Conservation (phyloP, 2,329 filamentous ascomycete species). For the Ceratocystis alfenasii region DNA sequence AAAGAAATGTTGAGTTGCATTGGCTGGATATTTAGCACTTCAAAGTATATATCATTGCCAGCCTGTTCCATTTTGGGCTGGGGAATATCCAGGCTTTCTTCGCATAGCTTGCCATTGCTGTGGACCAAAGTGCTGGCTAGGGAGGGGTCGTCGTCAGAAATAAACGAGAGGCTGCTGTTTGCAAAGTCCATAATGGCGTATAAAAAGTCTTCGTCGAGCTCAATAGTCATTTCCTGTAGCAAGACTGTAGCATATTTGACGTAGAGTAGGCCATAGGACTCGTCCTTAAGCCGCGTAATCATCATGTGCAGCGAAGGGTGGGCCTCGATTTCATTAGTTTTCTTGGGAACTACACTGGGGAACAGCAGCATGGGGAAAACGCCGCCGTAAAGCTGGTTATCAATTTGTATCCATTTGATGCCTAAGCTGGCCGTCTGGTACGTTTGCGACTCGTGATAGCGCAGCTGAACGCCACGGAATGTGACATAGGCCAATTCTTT, state of each 20-base stretch:
- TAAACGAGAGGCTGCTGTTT: conserved; percentile 68
- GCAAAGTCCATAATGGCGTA: conserved; percentile 91
- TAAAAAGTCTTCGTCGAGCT: conserved; percentile 96
- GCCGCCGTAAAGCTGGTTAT: conserved; percentile 95
- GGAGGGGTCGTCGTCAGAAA: conserved; percentile 4
- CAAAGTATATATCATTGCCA: conserved; percentile 94
- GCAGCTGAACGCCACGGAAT: conserved; percentile 77
- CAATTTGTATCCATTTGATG: conserved; percentile 97
- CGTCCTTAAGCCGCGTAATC: conserved; percentile 90
- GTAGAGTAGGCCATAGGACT: conserved; percentile 94
- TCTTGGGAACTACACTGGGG: conserved; percentile 94
- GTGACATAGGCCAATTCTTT: conserved; percentile 90
- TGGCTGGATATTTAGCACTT: conserved; percentile 89
- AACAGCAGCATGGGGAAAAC: conserved; percentile 97
- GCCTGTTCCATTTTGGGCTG: conserved; percentile 75
- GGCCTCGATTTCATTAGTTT: conserved; percentile 87
- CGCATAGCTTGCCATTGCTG: conserved; percentile 67
- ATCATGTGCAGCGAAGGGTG: conserved; percentile 90
- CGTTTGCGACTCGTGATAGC: conserved; percentile 82
- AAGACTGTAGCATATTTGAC: conserved; percentile 95
- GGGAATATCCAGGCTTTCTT: conserved; percentile 80
- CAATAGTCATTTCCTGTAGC: conserved; percentile 94
- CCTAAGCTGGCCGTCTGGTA: conserved; percentile 86
- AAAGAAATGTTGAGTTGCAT: conserved; percentile 98
- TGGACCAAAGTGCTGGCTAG: neutral